phyloP scores from a whole-genome alignment of 108 stramenopile species.

The Cylindrotheca fusiformis region DNA sequence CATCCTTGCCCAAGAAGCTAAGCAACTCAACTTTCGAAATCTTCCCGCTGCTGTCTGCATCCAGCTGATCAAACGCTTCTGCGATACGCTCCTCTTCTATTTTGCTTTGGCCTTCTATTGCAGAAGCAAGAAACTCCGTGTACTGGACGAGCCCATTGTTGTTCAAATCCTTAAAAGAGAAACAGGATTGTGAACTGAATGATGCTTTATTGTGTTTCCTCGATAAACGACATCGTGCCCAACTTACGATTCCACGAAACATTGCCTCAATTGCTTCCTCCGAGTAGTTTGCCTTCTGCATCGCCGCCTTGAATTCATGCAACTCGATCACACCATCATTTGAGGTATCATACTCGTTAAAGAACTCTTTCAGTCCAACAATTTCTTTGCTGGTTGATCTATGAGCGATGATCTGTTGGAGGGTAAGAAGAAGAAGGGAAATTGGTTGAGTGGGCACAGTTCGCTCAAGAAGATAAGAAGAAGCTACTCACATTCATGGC shows the following conservation, averaged over 20 bases:
- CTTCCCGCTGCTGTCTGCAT: constrained; percentile 68
- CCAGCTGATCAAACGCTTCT: constrained; percentile 80
- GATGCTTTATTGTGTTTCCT: too few relatives aligned
- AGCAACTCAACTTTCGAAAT: constrained; percentile 51
- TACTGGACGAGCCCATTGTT: constrained; percentile 51
- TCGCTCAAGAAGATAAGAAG: too few relatives aligned
- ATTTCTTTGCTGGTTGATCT: constrained; percentile 63
- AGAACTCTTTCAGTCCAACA: constrained; percentile 67
- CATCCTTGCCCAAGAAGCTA: constrained; percentile 40
- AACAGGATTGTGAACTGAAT: too few relatives aligned
- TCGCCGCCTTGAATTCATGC: constrained; percentile 37
- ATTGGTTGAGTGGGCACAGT: too few relatives aligned
- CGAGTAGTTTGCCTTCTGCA: constrained; percentile 31
- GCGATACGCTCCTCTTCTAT: constrained; percentile 60
- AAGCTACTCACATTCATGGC: constrained; percentile 16
- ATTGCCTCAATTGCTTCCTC: constrained; percentile 45
- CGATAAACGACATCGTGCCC: too few relatives aligned
- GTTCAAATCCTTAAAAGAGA: constrained; percentile 63
- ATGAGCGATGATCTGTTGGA: constrained; percentile 61
- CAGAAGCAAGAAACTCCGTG: constrained; percentile 81
- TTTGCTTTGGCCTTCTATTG: constrained; percentile 61
- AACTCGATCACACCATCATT: constrained; percentile 70
- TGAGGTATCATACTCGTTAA: constrained; percentile 57
- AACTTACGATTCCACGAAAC: constrained; percentile 31
- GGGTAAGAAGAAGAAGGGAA: too few relatives aligned